These are phyloP conservation scores for Hygrophoropsis aurantiaca DNA, from an alignment of 768 basidiomycete species.

Conservation along the genomic window DNA sequence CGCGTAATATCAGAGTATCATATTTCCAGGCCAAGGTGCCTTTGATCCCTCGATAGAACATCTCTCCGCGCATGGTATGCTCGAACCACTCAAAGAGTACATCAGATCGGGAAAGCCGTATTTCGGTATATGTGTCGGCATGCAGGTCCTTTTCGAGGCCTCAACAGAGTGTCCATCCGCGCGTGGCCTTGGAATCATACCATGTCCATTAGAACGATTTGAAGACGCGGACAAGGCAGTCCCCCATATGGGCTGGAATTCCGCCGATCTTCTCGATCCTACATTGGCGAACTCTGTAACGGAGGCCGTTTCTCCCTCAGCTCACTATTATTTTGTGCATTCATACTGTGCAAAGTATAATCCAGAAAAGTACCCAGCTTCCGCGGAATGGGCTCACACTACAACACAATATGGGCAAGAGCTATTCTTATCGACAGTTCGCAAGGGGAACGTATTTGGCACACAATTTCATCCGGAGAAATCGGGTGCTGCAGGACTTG, in stretches of 20 bases:
- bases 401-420: constrained; percentile 95
- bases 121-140: constrained; percentile 97
- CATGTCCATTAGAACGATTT: constrained; percentile 78
- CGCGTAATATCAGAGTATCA: constrained; percentile 63
- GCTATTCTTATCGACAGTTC: constrained; percentile 83
- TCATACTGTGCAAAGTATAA: constrained; percentile 86
- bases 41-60: constrained; percentile 86
- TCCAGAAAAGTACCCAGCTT: constrained; percentile 48
- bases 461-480: constrained; percentile 99
- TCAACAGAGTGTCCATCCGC: constrained; percentile 73
- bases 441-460: constrained; percentile 82
- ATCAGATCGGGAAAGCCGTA: constrained; percentile 88
- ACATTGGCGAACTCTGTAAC: constrained; percentile 32
- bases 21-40: constrained; percentile 96
- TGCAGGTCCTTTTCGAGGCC: constrained; percentile 91
- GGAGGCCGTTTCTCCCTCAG: constrained; percentile 49
- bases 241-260: constrained; percentile 99
- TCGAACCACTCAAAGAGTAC: constrained; percentile 79
- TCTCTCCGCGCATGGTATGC: constrained; percentile 68
- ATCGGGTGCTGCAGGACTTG: constrained; percentile 84
- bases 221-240: constrained; percentile 75
- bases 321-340: constrained; percentile 96
- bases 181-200: constrained; percentile 82
- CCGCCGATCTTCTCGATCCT: constrained; percentile 58
- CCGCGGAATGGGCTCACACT: constrained; percentile 77